A percentile compares a stretch with the other conserved stretches of the same genome.
Conservation (phyloP, 805 yeast species). For the Pichia nanzhaoensis region DNA sequence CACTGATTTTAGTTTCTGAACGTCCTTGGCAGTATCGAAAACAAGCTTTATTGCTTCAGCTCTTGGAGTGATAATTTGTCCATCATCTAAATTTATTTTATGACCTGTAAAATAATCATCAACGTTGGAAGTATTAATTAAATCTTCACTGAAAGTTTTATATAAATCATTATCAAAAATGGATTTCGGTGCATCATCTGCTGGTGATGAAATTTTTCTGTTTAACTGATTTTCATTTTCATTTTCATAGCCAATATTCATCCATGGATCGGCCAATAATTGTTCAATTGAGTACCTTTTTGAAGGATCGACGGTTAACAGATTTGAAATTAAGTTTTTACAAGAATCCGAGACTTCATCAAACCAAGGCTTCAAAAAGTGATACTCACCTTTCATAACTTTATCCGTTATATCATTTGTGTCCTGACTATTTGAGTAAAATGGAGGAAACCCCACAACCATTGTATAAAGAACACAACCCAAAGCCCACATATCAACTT, state of each 20-base stretch:
- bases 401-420: conserved; percentile 55
- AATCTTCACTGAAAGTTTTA: conserved; percentile 23
- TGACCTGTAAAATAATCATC: conserved; percentile 18
- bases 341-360: conserved; percentile 72
- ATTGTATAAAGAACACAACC: conserved; percentile 67
- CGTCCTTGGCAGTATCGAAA: conserved; percentile 31
- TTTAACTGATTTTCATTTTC: conserved; percentile 8
- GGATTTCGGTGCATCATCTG: conserved; percentile 27
- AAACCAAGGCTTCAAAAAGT: conserved; percentile 84
- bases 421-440: conserved; percentile 58
- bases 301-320: conserved; percentile 64
- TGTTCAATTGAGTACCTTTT: conserved; percentile 64
- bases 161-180: conserved; percentile 25
- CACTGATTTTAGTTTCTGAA: conserved; percentile 14
- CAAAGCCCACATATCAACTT: conserved; percentile 69
- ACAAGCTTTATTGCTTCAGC: conserved; percentile 34
- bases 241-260: conserved; percentile 27
- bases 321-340: conserved; percentile 56
- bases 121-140: conserved; percentile 20
- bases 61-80: conserved; percentile 27
- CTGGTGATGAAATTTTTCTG: conserved; percentile 16
- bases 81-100: conserved; percentile 8
- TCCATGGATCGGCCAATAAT: conserved; percentile 68
- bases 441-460: conserved; percentile 70
- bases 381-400: conserved; percentile 64